A percentile compares a stretch with the other conserved stretches of the same genome.
These are phyloP conservation scores for Epichloe hybrida DNA, from an alignment of 2,329 filamentous ascomycete species.

Conservation along the genomic window DNA sequence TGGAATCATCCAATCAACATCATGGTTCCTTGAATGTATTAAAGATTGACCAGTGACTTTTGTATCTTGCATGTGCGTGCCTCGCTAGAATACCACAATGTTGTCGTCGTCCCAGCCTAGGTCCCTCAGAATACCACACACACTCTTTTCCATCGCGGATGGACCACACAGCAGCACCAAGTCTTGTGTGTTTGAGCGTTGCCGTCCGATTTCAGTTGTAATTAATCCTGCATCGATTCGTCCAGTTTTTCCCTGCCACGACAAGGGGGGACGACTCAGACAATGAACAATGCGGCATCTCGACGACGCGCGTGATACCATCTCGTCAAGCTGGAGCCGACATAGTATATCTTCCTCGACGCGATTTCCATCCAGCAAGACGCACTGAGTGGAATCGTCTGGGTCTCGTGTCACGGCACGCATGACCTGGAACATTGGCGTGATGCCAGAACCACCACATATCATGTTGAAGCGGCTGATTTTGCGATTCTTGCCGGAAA, in stretches of 20 bases:
- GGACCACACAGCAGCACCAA: constrained; percentile 75
- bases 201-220: constrained; percentile 38
- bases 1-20: neutral
- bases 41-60: no score
- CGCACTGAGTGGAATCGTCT: constrained; percentile 51
- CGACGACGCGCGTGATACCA: constrained; percentile 38
- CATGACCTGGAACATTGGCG: constrained; percentile 78
- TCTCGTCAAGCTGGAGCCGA: constrained; percentile 53
- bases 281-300: constrained; percentile 56
- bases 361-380: constrained; percentile 69
- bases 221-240: constrained; percentile 52
- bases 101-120: constrained; percentile 46
- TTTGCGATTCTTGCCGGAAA: constrained; percentile 41
- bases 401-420: constrained; percentile 55
- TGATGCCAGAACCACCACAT: constrained; percentile 78
- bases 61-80: no score
- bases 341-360: constrained; percentile 72
- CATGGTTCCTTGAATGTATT: neutral
- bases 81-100: constrained; percentile 15
- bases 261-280: constrained; percentile 48
- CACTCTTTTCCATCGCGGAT: constrained; percentile 55
- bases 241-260: constrained; percentile 57
- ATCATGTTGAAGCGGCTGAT: constrained; percentile 72
- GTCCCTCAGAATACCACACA: constrained; percentile 34
- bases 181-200: constrained; percentile 29